Evolutionary conservation across 2,329 filamentous ascomycete genomes (phyloP).

Genomic region (Aureobasidium mangrovei): DNA sequence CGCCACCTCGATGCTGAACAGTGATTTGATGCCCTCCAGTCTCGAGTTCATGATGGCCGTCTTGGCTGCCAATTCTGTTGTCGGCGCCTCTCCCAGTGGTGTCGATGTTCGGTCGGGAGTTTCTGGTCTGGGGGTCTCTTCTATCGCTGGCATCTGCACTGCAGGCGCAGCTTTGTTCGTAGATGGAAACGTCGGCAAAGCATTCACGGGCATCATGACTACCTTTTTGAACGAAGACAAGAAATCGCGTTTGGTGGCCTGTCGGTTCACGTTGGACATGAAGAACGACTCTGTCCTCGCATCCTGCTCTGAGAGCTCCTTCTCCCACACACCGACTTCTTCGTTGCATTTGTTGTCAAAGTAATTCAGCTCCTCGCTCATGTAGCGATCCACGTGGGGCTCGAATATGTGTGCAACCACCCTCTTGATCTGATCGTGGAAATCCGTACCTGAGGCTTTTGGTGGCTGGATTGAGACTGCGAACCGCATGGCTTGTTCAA

Average conservation of each 20-base stretch:
- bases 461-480: conserved; percentile 61
- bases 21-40: conserved; percentile 84
- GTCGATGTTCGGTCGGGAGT: conserved; percentile 28
- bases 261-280: conserved; percentile 90
- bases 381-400: conserved; percentile 84
- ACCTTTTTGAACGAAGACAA: conserved; percentile 96
- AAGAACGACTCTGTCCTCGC: conserved; percentile 86
- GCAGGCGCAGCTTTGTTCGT: conserved; percentile 27
- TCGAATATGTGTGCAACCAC: conserved; percentile 71
- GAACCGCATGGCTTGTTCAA: conserved; percentile 76
- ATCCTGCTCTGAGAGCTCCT: conserved; percentile 82
- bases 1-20: conserved; percentile 95
- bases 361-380: conserved; percentile 81
- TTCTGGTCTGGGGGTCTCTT: conserved; percentile 19
- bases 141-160: conserved; percentile 20
- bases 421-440: conserved; percentile 56
- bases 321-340: conserved; percentile 80
- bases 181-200: conserved; percentile 61
- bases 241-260: conserved; percentile 94
- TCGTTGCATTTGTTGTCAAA: conserved; percentile 69
- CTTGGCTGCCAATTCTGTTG: conserved; percentile 87
- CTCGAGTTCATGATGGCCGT: conserved; percentile 95
- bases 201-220: conserved; percentile 97
- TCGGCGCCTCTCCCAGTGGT: conserved; percentile 57
- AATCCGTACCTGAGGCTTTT: conserved; percentile 51